Base-by-base conservation (phyloP, 768 basidiomycete species). In the Leccinum ochraceum region DNA sequence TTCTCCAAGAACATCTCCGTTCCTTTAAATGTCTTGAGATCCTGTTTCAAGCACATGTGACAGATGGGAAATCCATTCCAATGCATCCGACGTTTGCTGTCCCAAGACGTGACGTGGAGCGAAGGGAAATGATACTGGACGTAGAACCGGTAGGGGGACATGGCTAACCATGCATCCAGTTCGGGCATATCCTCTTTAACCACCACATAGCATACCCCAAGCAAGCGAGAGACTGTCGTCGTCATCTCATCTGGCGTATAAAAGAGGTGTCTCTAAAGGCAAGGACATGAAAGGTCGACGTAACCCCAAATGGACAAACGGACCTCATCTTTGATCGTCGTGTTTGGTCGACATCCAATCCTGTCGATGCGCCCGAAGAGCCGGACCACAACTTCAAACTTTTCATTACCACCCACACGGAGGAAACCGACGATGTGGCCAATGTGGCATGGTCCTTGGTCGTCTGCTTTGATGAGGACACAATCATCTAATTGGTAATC, bases 401-500 rank as follows among this genome's bases (percentile, higher is more conserved):
- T 55, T 22, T 56, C 57, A 52, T 66, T 51, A n/a, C 51, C 57
- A 39, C 61, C 58, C 32, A 59, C 58, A 46, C 65, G 72, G 54
- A 56, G 64, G 57, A 85, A 67, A 6, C 66, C 58, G 1, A 66
- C 66, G 60, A 90, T 77, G 39, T 84, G 82, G 1, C 83, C 90
- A 52, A 91, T 81, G 28, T 80, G 66, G 4, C 83, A 86, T 1
- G 84, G 82, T 0, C 86, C 86, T 1, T 11, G 10, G 3, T 76
- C 63, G 0, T 76, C 70, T 0, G 80, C 65, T 48, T 70, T 77
- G 67, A 86, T 81, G 6, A 86, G 74, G 5, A 84, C 82, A 61
- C 83, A 89, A 39, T 92, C 90, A 48, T 84, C 72, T 0, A 76
- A 53, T 56, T 93, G 91, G 62, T 86, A 92, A 0, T 72, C 72